Evolutionary conservation across 805 yeast species (phyloP).

Genomic region (Candida oleophila): DNA sequence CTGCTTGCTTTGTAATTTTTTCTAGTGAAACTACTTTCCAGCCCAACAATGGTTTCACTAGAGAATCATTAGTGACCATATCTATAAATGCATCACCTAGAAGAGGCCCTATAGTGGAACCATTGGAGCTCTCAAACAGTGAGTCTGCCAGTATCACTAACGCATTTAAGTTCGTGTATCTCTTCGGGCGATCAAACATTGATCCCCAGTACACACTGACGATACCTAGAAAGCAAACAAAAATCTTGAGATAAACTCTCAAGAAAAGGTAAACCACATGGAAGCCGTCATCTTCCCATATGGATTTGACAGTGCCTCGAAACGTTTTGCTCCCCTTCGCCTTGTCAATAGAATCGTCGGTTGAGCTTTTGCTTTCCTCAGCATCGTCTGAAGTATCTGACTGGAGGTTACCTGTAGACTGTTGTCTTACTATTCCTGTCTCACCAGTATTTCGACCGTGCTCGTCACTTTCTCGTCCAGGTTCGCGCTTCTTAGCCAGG

Average conservation of each 20-base stretch:
- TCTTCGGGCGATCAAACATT: slow-evolving; percentile 24
- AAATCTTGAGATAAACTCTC: slow-evolving; percentile 18
- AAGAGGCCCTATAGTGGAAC: slow-evolving; percentile 16
- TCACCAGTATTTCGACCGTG: background rate
- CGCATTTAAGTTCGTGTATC: slow-evolving; percentile 32
- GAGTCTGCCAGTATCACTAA: slow-evolving; percentile 37
- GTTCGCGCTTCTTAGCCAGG: background rate
- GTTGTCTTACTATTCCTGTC: background rate
- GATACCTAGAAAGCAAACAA: slow-evolving; percentile 25
- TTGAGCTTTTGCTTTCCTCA: background rate
- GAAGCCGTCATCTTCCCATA: slow-evolving; percentile 4
- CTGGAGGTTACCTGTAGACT: background rate
- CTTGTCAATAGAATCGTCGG: background rate
- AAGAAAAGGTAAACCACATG: slow-evolving; percentile 10
- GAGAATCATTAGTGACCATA: slow-evolving; percentile 13
- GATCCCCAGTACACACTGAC: slow-evolving; percentile 45
- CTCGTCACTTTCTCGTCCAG: background rate
- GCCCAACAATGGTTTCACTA: slow-evolving; percentile 14
- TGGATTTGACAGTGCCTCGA: background rate
- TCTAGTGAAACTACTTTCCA: slow-evolving; percentile 15
- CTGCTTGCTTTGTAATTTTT: slow-evolving; percentile 15
- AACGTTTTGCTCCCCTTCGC: background rate
- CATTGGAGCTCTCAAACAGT: slow-evolving; percentile 14
- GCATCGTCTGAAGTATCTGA: background rate
- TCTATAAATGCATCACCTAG: slow-evolving; percentile 17